phyloP scores from a whole-genome alignment of 225 moss, liverwort and hornwort species.

The Marchantia paleacea region DNA sequence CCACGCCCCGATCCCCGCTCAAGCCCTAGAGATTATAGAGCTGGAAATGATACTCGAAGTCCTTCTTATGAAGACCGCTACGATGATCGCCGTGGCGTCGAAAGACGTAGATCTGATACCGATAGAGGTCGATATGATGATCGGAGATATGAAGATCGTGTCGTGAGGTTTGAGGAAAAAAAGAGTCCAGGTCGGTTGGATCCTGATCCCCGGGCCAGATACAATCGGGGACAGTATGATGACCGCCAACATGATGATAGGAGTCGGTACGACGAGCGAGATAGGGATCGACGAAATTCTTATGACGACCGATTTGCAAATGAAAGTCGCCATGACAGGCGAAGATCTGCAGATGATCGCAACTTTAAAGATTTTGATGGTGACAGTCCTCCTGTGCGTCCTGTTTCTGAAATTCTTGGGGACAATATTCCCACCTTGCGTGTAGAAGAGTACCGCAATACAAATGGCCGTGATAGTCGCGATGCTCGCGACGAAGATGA shows the following conservation, averaged over 20 bases:
- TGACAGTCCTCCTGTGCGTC: conserved; percentile 69
- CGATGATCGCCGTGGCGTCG: conserved; percentile 53
- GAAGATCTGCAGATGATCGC: conserved; percentile 57
- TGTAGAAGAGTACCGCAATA: conserved; percentile 63
- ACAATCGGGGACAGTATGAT: conserved; percentile 64
- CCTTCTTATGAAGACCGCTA: conserved; percentile 72
- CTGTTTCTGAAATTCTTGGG: conserved; percentile 82
- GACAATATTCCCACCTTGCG: conserved; percentile 70
- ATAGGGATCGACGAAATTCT: conserved; percentile 53
- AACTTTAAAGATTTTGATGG: conserved; percentile 66
- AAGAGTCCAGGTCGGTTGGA: conserved; percentile 50
- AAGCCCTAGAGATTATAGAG: conserved; percentile 31
- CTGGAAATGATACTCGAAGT: conserved; percentile 53
- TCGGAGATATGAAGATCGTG: conserved; percentile 37
- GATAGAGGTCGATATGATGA: conserved; percentile 60
- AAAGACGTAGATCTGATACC: conserved; percentile 74
- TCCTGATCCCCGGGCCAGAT: conserved; percentile 49
- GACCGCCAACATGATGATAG: conserved; percentile 58
- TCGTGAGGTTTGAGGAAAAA: conserved; percentile 54
- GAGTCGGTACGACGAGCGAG: conserved; percentile 64
- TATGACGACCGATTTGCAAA: conserved; percentile 74
- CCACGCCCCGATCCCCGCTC: conserved; percentile 28
- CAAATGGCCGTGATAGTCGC: conserved; percentile 47
- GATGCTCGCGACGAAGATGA: conserved; percentile 52
- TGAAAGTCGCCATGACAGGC: conserved; percentile 54